These are phyloP conservation scores for Aegilops longissima DNA, from an alignment of 176 grass and related monocot species.

Conservation along the genomic window DNA sequence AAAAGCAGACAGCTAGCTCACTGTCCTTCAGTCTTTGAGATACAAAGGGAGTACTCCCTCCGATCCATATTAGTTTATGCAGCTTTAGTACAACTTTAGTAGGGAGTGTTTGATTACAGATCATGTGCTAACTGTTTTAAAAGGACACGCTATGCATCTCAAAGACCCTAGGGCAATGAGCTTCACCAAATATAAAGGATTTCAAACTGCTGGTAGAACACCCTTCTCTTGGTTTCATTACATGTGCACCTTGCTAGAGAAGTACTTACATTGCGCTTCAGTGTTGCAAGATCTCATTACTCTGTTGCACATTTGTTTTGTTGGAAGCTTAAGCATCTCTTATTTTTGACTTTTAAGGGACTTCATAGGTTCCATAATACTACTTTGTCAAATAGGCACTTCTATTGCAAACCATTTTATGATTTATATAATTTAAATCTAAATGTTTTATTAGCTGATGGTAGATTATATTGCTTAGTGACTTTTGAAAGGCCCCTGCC, in stretches of 20 bases:
- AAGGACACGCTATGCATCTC: not conserved
- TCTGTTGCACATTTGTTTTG: not conserved
- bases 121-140: not conserved
- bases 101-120: too few species aligned
- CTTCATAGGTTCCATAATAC: not conserved
- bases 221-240: not conserved
- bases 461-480: conserved; percentile 16
- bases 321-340: conserved; percentile 8
- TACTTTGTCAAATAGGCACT: not conserved
- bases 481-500: not conserved
- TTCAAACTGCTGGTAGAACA: not conserved
- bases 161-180: not conserved
- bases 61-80: too few species aligned
- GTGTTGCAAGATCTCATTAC: not conserved
- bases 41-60: too few species aligned
- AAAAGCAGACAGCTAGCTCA: too few species aligned
- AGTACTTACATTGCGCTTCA: not conserved
- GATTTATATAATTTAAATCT: not conserved
- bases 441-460: not conserved
- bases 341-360: not conserved
- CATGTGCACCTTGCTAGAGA: not conserved
- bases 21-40: too few species aligned
- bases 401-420: not conserved
- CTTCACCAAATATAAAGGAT: not conserved
- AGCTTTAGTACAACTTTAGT: too few species aligned